Base-by-base conservation (phyloP, 495 filamentous ascomycete species). In the Penicillium cinerascens region DNA sequence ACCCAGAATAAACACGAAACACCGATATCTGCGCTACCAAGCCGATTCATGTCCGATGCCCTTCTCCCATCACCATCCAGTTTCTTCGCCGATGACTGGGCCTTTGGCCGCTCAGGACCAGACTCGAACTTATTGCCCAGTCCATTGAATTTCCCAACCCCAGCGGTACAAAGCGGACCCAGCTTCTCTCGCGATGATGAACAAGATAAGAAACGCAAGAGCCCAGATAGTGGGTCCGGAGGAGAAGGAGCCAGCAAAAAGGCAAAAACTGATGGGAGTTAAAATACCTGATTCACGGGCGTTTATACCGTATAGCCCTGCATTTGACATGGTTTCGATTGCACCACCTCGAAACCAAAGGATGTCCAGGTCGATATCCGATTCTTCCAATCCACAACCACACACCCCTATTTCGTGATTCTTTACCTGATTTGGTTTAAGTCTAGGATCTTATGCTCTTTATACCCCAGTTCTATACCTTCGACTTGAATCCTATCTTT, bases 21-120 rank as follows among this genome's bases (percentile, higher is more conserved):
- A 4, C 93, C 93, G 0, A 92, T 96, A n/a, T 97, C 92, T n/a
- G 92, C 93, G 3, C 77, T 98, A 7, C 93, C 93, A 2, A 93
- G 88, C 43, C 82, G 92, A 21, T 97, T 97, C 67, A 84, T 96
- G 40, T 86, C 84, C 23, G 86, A 89, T 57, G 87, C 87, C 7
- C 82, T 95, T 26, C 78, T 97, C 18, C 92, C 93, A 1, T 91
- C 87, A 38, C 93, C 93, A 2, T 90, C 84, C 47, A 87, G 81
- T 53, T 97, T 97, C 71, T 97, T 95, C 67, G 84, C 89, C 0
- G 92, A 33, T 13, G 29, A 96, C 55, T 97, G 92, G 93, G 83
- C 85, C 49, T 83, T 85, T 66, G 78, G 81, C 70, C 81, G 74
- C 54, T 70, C 71, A 4, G 82, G 82, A 6, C 81, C 72, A 39